phyloP scores from a whole-genome alignment of 352 stramenopile genomes.

The Pythium oligandrum region DNA sequence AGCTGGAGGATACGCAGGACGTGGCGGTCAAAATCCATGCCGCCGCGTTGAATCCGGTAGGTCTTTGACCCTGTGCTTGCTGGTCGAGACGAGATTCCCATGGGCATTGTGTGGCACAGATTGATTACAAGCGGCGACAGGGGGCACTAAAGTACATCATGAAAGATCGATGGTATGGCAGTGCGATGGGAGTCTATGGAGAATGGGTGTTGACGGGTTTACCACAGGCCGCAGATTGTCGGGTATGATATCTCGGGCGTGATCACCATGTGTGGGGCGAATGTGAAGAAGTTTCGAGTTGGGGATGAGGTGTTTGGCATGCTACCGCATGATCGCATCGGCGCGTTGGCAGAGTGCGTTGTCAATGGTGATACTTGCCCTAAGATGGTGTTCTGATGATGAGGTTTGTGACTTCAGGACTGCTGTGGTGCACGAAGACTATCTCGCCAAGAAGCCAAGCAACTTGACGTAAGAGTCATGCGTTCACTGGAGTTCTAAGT shows the following conservation, averaged over 20 bases:
- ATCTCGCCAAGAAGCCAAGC: conserved; percentile 59
- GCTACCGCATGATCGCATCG: conserved; percentile 57
- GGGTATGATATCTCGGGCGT: conserved; percentile 73
- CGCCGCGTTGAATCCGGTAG: conserved; percentile 54
- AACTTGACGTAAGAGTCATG: conserved; percentile 42
- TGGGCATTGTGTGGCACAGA: conserved; percentile 21
- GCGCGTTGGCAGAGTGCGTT: conserved; percentile 61
- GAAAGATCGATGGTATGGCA: conserved; percentile 20
- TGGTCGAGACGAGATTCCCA: too few relatives aligned
- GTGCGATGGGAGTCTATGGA: too few relatives aligned
- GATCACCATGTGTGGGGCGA: conserved; percentile 41
- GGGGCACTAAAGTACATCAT: conserved; percentile 64
- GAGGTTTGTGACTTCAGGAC: conserved; percentile 21
- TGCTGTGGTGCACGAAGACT: conserved; percentile 43
- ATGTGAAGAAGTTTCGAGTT: conserved; percentile 48
- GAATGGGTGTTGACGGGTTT: not conserved
- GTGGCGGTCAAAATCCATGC: conserved; percentile 65
- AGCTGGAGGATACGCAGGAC: conserved; percentile 46
- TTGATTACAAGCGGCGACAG: conserved; percentile 80
- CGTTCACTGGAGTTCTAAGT: too few relatives aligned
- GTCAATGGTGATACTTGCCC: not conserved
- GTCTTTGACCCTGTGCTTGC: conserved; percentile 9
- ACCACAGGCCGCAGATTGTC: conserved; percentile 51
- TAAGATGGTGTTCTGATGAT: too few relatives aligned
- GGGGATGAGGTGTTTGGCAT: conserved; percentile 74